These are phyloP conservation scores for Omphalotus olearius DNA, from an alignment of 1,284 basidiomycete genomes.

Conservation along the genomic window DNA sequence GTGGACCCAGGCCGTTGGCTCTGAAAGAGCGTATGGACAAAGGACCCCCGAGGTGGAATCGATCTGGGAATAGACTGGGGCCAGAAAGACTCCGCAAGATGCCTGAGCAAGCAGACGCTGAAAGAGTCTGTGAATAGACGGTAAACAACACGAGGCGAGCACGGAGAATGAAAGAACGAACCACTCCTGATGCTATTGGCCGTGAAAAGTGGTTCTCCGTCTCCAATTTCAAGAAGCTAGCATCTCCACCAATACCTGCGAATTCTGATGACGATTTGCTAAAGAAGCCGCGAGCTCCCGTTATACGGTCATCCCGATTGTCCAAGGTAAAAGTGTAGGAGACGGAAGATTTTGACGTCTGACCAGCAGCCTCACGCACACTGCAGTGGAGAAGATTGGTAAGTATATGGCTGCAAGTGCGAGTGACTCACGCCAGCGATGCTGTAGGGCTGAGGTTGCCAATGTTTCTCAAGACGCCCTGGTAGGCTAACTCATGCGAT, in stretches of 20 bases:
- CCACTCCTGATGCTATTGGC: constrained; percentile 49
- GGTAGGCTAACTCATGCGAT: constrained; percentile 77
- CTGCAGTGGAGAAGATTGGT: constrained; percentile 35
- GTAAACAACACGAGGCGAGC: neutral
- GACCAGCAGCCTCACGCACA: constrained; percentile 79
- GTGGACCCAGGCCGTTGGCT: constrained; percentile 80
- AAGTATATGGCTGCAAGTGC: neutral
- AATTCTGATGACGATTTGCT: constrained; percentile 69
- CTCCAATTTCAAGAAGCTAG: constrained; percentile 71
- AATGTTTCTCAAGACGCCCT: constrained; percentile 75
- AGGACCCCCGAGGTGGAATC: constrained; percentile 93
- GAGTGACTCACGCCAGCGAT: constrained; percentile 63
- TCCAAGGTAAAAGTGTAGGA: constrained; percentile 79
- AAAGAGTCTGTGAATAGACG: constrained; percentile 46
- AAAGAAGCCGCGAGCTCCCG: constrained; percentile 61
- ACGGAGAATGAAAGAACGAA: constrained; percentile 29
- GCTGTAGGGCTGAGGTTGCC: constrained; percentile 68
- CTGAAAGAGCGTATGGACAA: constrained; percentile 87
- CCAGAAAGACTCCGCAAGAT: constrained; percentile 50
- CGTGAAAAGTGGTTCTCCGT: constrained; percentile 65
- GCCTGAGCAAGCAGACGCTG: constrained; percentile 61
- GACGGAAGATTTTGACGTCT: constrained; percentile 80
- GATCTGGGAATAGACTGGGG: constrained; percentile 69
- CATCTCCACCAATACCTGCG: constrained; percentile 76
- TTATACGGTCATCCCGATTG: constrained; percentile 73